A percentile compares a stretch with the other conserved stretches of the same genome.
These are phyloP conservation scores for Penicillium frequentans DNA, from an alignment of 2,329 filamentous ascomycete genomes.

Conservation along the genomic window DNA sequence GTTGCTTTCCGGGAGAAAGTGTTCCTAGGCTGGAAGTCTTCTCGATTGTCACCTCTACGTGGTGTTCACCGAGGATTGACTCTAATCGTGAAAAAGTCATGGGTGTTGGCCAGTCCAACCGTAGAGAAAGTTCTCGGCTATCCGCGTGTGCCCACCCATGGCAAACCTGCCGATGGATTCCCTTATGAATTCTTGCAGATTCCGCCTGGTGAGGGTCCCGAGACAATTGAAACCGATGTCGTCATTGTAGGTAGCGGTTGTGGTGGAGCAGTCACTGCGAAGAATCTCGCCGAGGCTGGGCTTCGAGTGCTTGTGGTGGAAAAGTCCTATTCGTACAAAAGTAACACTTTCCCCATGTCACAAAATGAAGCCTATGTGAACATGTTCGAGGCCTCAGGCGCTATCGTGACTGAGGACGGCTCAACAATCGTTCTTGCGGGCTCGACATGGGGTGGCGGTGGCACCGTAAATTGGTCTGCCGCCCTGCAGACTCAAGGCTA, in stretches of 20 bases:
- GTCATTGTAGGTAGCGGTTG: conserved; percentile 86
- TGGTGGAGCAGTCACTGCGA: conserved; percentile 78
- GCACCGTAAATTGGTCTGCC: conserved; percentile 82
- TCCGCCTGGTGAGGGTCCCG: conserved; percentile 53
- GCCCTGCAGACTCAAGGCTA: conserved; percentile 68
- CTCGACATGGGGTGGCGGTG: conserved; percentile 79
- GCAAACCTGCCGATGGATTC: conserved; percentile 52
- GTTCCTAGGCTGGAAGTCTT: conserved; percentile 53
- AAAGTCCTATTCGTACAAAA: conserved; percentile 74
- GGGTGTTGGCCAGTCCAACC: conserved; percentile 54
- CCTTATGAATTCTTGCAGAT: conserved; percentile 60
- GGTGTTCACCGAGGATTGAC: conserved; percentile 51
- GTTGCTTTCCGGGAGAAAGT: conserved; percentile 55
- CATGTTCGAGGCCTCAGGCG: conserved; percentile 69
- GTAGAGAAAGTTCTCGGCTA: conserved; percentile 53
- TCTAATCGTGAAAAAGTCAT: conserved; percentile 52
- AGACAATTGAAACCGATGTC: conserved; percentile 73
- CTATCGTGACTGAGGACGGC: conserved; percentile 56
- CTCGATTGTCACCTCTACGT: conserved; percentile 54
- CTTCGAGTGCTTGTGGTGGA: conserved; percentile 77
- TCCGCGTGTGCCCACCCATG: conserved; percentile 56
- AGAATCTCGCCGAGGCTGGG: conserved; percentile 75
- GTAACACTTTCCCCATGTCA: conserved; percentile 72
- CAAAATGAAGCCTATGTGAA: conserved; percentile 60
- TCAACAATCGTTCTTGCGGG: conserved; percentile 66